Base-by-base conservation (phyloP, 345 rosid species). In the Pistacia integerrima region DNA sequence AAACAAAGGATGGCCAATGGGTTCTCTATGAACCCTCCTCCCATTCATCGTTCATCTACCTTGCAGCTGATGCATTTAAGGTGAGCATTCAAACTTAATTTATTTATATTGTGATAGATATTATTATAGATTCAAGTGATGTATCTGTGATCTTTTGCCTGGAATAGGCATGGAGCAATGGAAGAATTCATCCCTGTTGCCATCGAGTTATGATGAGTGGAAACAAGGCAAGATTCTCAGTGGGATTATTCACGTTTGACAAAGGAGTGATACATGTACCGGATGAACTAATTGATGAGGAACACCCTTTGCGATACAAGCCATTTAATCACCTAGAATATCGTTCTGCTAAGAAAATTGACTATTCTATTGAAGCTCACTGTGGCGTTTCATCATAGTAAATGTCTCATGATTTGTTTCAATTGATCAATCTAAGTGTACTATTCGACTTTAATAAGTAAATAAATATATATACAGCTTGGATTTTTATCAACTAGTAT, bases 11-110 rank as follows among this genome's bases (percentile, higher is more conserved):
- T 33, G 88, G 82, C 13, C 74, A 85, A 3, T 89, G 87, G 90
- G 77, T 90, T 11, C 61, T 64, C 41, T 79, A 87, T 0, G 67
- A 82, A 46, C 74, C 83, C 7, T 81, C 91, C 0, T 89, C 93
- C 20, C 9, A 33, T 18, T 82, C 92, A 17, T 86, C 90, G 7
- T 92, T 84, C 68, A 25, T 25, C 25, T 25, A 25, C 25, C 25
- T 25, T 30, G 89, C 93, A 1, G 93, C 93, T 2, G 90, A 88
- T 75, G 93, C 88, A 1, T 77, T 85, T 49, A 88, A 85, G 94
- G 93, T 90, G 66, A 49, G 57, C 17, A 4, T 25, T 25, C 38
- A 20, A 11, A 4, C 18, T 25, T 25, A 25, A 25, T 25, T 25
- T 25, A 25, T 25, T 25, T 25, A 25, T 25, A 25, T 25, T 25